A percentile compares a stretch with the other conserved stretches of the same genome.
Conservation (phyloP, 805 yeast genomes). For the Suhomyces faveliae region DNA sequence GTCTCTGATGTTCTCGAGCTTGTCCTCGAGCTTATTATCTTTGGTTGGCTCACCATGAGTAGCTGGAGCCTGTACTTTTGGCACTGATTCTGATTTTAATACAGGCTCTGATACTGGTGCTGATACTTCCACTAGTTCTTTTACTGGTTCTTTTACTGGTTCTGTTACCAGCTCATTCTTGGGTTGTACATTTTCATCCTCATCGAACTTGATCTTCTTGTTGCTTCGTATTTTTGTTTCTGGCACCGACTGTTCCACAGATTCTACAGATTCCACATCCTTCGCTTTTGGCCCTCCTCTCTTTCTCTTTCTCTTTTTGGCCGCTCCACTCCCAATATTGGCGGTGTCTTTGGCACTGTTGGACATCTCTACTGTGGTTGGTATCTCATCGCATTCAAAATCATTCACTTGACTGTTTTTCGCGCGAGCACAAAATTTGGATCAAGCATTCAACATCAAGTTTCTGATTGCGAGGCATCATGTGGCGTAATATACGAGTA, state of each 20-base stretch:
- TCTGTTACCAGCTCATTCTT: neutral
- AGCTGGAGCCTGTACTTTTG: too few relatives aligned
- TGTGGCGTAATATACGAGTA: neutral
- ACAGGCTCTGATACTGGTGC: neutral
- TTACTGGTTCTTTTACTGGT: neutral
- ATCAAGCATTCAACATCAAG: neutral
- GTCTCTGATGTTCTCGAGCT: neutral
- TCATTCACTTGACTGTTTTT: neutral
- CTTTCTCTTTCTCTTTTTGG: conserved; percentile 30
- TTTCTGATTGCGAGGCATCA: neutral
- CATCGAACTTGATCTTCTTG: conserved; percentile 16
- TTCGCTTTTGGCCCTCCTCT: conserved; percentile 18
- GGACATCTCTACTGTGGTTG: neutral
- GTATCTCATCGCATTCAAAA: conserved; percentile 1
- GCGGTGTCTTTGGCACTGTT: conserved; percentile 3
- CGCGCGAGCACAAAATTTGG: neutral
- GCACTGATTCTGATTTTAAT: neutral
- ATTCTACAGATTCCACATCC: neutral
- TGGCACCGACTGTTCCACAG: neutral
- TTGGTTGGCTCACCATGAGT: neutral
- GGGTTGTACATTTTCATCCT: conserved; percentile 1
- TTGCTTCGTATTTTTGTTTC: conserved; percentile 10
- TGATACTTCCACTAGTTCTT: neutral
- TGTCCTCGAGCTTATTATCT: neutral
- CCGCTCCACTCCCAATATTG: neutral